Percentiles rank a stretch among this genome's conserved stretches.
These are phyloP conservation scores for Botrytis tulipae DNA, from an alignment of 2,329 filamentous ascomycete genomes.

Conservation along the genomic window DNA sequence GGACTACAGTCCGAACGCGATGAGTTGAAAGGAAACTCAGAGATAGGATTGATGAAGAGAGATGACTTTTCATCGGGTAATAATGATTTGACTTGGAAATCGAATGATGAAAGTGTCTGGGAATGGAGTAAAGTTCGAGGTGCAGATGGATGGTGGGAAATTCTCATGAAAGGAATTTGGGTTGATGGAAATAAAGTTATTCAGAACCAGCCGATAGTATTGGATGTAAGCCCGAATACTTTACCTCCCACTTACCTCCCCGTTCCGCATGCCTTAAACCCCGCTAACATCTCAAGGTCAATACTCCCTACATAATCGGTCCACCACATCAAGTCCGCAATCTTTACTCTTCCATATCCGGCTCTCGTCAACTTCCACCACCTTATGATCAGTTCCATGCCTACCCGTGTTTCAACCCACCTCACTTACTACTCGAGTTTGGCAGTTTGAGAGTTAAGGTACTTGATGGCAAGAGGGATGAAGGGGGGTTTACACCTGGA, in stretches of 20 bases:
- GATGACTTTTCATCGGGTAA: background rate
- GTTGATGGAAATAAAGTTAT: constrained; percentile 27
- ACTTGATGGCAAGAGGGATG: constrained; percentile 26
- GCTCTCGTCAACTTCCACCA: constrained; percentile 25
- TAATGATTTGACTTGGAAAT: background rate
- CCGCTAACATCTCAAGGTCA: constrained; percentile 25
- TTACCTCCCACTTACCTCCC: background rate
- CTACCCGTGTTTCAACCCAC: constrained; percentile 30
- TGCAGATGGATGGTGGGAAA: constrained; percentile 33
- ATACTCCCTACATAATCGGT: constrained; percentile 31
- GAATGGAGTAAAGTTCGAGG: constrained; percentile 31
- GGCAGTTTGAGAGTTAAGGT: constrained; percentile 25
- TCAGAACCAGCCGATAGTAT: constrained; percentile 26
- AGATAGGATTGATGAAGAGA: constrained; percentile 22
- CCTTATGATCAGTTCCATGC: constrained; percentile 30
- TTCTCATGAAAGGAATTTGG: constrained; percentile 29
- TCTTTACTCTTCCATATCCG: constrained; percentile 29
- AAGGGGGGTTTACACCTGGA: constrained; percentile 23
- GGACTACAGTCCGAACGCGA: constrained; percentile 1
- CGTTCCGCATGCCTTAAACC: background rate
- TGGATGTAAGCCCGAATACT: constrained; percentile 25
- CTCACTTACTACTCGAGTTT: constrained; percentile 30
- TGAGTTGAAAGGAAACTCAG: background rate
- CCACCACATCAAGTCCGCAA: constrained; percentile 27
- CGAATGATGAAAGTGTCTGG: constrained; percentile 21